A percentile compares a stretch with the other conserved stretches of the same genome.
Evolutionary conservation across 2,329 filamentous ascomycete species (phyloP).

Genomic region (Phialocephala subalpina): DNA sequence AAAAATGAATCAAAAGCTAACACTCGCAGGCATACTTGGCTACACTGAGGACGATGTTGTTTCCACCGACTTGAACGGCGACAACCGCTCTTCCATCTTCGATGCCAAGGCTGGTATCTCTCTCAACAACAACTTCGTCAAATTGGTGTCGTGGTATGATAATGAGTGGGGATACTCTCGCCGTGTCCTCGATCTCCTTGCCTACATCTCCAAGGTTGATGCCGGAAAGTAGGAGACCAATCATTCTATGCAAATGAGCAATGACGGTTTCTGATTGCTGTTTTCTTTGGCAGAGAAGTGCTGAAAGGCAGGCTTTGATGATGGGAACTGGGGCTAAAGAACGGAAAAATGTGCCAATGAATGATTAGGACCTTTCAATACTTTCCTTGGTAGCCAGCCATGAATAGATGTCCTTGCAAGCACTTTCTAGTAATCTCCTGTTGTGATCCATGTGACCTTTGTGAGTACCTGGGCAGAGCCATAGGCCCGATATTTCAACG

Average conservation of each 20-base stretch:
- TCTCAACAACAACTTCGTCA: constrained; percentile 98
- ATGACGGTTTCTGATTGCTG: constrained; percentile 39
- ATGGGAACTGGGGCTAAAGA: constrained; percentile 1
- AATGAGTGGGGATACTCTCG: constrained; percentile 99
- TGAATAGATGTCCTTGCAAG: constrained; percentile 20
- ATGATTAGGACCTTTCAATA: constrained; percentile 17
- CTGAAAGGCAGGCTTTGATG: constrained; percentile 43
- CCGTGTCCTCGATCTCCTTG: constrained; percentile 85
- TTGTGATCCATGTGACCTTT: background rate
- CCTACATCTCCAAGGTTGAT: constrained; percentile 83
- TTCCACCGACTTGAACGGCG: constrained; percentile 92
- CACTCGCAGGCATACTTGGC: constrained; percentile 74
- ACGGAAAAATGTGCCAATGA: constrained; percentile 4
- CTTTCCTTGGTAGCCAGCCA: constrained; percentile 14
- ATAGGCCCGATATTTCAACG: no score
- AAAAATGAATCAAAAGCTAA: constrained; percentile 22
- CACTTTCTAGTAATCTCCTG: background rate
- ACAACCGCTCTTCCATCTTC: constrained; percentile 96
- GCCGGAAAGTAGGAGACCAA: constrained; percentile 46
- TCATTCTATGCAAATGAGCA: constrained; percentile 19
- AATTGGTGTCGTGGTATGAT: constrained; percentile 92
- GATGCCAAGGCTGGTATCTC: constrained; percentile 99
- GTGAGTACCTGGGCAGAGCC: no score
- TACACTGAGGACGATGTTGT: constrained; percentile 99
- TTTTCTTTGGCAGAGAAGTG: constrained; percentile 41